Conservation (phyloP, 2,329 filamentous ascomycete genomes). For the Phyllosticta citribraziliensis region DNA sequence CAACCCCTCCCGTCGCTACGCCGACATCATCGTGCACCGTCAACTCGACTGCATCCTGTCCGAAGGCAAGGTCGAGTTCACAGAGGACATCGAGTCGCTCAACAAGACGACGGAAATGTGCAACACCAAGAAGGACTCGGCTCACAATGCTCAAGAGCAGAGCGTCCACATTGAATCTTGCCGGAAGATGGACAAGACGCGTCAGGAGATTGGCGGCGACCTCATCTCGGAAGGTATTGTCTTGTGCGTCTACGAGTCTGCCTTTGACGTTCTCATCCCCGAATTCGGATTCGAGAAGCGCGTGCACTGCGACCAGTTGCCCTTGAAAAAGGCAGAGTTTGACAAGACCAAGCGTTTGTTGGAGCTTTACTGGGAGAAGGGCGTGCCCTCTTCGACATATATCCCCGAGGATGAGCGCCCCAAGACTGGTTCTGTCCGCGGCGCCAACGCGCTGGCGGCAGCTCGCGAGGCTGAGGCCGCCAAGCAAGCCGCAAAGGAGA, state of each 20-base stretch:
- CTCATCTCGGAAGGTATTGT: slow-evolving; percentile 94
- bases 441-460: slow-evolving; percentile 64
- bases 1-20: slow-evolving; percentile 86
- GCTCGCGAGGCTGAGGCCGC: slow-evolving; percentile 74
- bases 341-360: slow-evolving; percentile 90
- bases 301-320: slow-evolving; percentile 95
- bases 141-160: slow-evolving; percentile 94
- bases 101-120: slow-evolving; percentile 89
- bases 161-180: slow-evolving; percentile 98
- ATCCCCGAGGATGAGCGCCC: slow-evolving; percentile 95
- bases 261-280: slow-evolving; percentile 94
- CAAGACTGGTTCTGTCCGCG: slow-evolving; percentile 66
- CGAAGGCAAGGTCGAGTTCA: slow-evolving; percentile 71
- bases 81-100: slow-evolving; percentile 77
- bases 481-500: slow-evolving; percentile 71
- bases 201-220: slow-evolving; percentile 77
- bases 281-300: slow-evolving; percentile 99
- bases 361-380: slow-evolving; percentile 99
- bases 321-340: slow-evolving; percentile 98
- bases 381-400: slow-evolving; percentile 89
- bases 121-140: slow-evolving; percentile 98
- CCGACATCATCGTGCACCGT: slow-evolving; percentile 89
- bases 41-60: slow-evolving; percentile 84
- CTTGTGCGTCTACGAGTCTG: slow-evolving; percentile 94
- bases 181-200: slow-evolving; percentile 87